Base-by-base conservation (phyloP, 768 basidiomycete species). In the Suillus hirtellus region DNA sequence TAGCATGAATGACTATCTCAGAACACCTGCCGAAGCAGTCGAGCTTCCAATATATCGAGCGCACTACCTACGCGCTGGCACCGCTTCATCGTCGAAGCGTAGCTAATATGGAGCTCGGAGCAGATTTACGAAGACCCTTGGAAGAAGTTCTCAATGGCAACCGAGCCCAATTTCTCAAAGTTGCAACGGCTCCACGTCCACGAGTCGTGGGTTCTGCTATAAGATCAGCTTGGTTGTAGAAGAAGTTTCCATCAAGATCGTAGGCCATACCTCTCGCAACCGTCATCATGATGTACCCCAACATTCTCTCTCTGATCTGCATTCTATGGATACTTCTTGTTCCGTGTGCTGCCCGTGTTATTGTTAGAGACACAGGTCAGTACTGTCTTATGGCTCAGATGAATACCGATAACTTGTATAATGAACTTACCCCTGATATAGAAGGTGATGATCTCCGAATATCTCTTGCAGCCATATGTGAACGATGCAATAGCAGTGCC, bases 331-430 rank as follows among this genome's bases (percentile, higher is more conserved):
- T 58, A 12, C 17, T 58, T 58, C 56, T 58, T 19, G 3, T 42
- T 27, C 38, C 17, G 19, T 58, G 56, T 31, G 40, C 24, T 4
- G 56, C 40, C 24, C 17, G 24, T 12, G 56, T 42, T 58, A 38
- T 58, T 17, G 40, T 58, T 42, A 58, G 40, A 19, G 40, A 58
- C 56, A 58, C 38, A 58, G 56, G 56, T 58, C 1, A 58, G 56
- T 58, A 1, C 40, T 31, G 56, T 12, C 5, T 42, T 27, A 2
- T 42, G 1, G 42, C 38, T 58, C 24, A 42, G 10, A 42, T 42
- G 56, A 58, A 40, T 19, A 27, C 42, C 24, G 17, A 31, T 58
- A 19, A 58, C 56, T 38, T 19, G 56, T 27, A 58, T 27, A 40
- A 55, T 49, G 49, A 38, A 55, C n/a, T 24, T 24, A 10, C 56